Percentiles rank a stretch among this genome's conserved stretches.
Conservation (phyloP, 192 early-diverging fungal genomes). For the Backusella tarrabulga region DNA sequence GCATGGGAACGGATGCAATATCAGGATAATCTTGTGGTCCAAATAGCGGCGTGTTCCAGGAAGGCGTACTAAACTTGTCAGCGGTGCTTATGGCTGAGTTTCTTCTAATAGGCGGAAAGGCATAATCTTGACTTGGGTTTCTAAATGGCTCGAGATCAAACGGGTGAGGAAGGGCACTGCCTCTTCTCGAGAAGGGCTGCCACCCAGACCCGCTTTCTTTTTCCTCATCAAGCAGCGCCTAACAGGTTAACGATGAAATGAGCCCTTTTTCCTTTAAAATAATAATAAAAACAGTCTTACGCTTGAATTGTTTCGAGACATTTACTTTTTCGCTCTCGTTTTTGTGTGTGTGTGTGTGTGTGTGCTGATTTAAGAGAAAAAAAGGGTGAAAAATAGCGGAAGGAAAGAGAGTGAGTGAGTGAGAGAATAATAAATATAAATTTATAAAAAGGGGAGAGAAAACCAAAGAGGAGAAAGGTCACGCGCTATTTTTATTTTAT, state of each 20-base stretch:
- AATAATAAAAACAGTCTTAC: not conserved
- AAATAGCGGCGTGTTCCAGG: not conserved
- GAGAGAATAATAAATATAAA: slow-evolving; percentile 6
- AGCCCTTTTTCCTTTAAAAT: too few relatives aligned
- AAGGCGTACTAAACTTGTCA: not conserved
- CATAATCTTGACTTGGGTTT: not conserved
- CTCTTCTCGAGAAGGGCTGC: slow-evolving; percentile 9
- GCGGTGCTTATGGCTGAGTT: slow-evolving; percentile 14
- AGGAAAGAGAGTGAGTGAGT: not conserved
- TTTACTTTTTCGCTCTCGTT: not conserved
- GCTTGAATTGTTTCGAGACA: slow-evolving; percentile 9
- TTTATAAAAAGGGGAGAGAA: slow-evolving; percentile 6
- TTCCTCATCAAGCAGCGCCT: slow-evolving; percentile 1
- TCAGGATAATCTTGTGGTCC: slow-evolving; percentile 8
- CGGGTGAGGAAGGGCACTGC: slow-evolving; percentile 6
- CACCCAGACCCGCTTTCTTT: not conserved
- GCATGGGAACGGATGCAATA: slow-evolving; percentile 35
- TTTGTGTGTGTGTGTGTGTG: not conserved
- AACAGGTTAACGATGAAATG: not conserved
- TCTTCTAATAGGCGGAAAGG: slow-evolving; percentile 7
- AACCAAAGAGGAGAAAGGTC: slow-evolving; percentile 4
- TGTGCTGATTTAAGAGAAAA: not conserved
- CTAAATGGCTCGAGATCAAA: not conserved
- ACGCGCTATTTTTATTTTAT: slow-evolving; percentile 1
- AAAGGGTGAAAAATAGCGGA: not conserved